A percentile compares a stretch with the other conserved stretches of the same genome.
Conservation (phyloP, 768 basidiomycete species). For the Pisolithus tinctorius region DNA sequence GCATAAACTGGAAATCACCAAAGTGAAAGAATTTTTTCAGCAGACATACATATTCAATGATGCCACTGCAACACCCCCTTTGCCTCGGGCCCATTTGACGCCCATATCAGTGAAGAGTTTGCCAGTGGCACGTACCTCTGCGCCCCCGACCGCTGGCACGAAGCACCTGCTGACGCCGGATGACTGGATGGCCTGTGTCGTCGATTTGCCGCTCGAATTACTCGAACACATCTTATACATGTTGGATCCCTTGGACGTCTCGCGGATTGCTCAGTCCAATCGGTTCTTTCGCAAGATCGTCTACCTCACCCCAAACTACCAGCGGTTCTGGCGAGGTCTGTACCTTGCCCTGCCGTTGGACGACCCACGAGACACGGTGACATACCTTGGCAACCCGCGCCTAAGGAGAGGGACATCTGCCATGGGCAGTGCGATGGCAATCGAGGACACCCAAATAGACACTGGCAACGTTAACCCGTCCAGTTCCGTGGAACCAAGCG, state of each 20-base stretch:
- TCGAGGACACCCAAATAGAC: neutral
- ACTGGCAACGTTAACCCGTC: neutral
- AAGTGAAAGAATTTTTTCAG: slow-evolving; percentile 2
- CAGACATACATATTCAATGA: neutral
- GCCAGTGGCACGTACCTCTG: neutral
- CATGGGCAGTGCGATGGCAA: neutral
- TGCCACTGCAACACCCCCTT: neutral
- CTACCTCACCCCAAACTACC: slow-evolving; percentile 37
- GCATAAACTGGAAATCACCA: neutral
- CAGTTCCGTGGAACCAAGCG: neutral
- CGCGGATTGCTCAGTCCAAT: slow-evolving; percentile 47
- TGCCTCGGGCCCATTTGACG: neutral
- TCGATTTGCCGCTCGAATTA: slow-evolving; percentile 50
- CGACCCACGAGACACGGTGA: slow-evolving; percentile 49
- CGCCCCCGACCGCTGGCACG: neutral
- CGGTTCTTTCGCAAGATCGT: slow-evolving; percentile 35
- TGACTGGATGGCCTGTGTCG: slow-evolving; percentile 17
- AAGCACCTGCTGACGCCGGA: neutral
- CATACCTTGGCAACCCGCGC: slow-evolving; percentile 23
- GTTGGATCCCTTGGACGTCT: slow-evolving; percentile 58
- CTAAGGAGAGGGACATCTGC: neutral
- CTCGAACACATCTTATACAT: slow-evolving; percentile 49
- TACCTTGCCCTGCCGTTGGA: slow-evolving; percentile 62
- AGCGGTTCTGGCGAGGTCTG: slow-evolving; percentile 52
- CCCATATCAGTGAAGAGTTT: neutral